Evolutionary conservation across 176 grass and related monocot genomes (phyloP).

Genomic region (Secale cereale): DNA sequence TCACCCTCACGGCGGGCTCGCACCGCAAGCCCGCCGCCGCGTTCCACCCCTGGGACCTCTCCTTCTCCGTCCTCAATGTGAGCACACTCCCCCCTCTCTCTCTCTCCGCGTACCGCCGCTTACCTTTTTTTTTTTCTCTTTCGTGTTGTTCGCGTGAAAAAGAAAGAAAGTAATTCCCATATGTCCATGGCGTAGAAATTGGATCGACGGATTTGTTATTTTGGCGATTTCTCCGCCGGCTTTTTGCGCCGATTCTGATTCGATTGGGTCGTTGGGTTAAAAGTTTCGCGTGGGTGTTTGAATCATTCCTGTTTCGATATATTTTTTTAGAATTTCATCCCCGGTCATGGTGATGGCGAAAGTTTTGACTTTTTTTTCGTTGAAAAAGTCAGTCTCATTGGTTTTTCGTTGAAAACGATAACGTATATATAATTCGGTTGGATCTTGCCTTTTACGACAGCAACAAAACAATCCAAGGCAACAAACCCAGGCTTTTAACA

Average conservation of each 20-base stretch:
- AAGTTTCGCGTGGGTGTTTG: neutral
- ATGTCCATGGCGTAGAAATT: neutral
- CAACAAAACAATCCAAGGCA: neutral
- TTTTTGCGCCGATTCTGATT: neutral
- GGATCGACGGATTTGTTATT: slow-evolving; percentile 24
- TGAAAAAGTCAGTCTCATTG: slow-evolving; percentile 31
- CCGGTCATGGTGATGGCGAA: slow-evolving; percentile 33
- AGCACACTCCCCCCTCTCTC: slow-evolving; percentile 13
- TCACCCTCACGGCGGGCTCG: slow-evolving; percentile 45
- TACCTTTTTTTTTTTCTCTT: neutral
- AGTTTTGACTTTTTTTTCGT: slow-evolving; percentile 49
- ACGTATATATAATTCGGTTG: slow-evolving; percentile 14
- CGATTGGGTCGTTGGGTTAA: neutral
- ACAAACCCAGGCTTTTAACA: neutral
- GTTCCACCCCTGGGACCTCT: slow-evolving; percentile 82
- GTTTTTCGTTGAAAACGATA: slow-evolving; percentile 29
- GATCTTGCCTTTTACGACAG: neutral
- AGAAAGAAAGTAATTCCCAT: neutral
- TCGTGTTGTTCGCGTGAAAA: neutral
- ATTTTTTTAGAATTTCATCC: slow-evolving; percentile 7
- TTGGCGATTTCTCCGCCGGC: slow-evolving; percentile 2
- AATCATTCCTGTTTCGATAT: neutral
- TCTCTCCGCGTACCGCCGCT: neutral
- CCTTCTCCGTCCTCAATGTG: slow-evolving; percentile 76
- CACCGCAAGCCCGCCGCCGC: slow-evolving; percentile 48